Base-by-base conservation (phyloP, 768 basidiomycete species). In the Pisolithus albus region DNA sequence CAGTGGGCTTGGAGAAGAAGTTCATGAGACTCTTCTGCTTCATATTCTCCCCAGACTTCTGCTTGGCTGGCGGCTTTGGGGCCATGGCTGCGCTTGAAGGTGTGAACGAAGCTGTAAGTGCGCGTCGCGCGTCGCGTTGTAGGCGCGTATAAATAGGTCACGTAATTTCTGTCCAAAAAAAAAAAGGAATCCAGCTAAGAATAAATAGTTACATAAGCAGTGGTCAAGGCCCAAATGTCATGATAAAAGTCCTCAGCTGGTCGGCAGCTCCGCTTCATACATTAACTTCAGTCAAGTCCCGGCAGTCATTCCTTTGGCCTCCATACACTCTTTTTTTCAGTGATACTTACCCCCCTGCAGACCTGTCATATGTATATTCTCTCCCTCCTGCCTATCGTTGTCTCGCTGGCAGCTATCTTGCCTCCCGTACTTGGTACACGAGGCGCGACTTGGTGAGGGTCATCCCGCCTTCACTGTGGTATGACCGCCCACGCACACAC, bases 11-110 rank as follows among this genome's bases (percentile, higher is more conserved):
- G 70, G 60, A 68, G 55, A 89, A 86, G 68, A 80, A 90, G 4
- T 82, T 78, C 64, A 81, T 81, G 8, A 89, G 73, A 58, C 82
- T 87, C 61, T 87, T 88, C 64, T 89, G 88, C 57, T 84, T 87
- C 67, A 73, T 64, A 44, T 68, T 64, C 19, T 80, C 78, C 1
- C 64, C 59, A 8, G 72, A 69, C 2, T 62, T 49, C 56, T 74
- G 75, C 51, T 66, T 64, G 48, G 74, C 74, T 39, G 63, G 55
- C 6, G 38, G 52, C 43, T 55, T 65, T 28, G 52, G 56, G 0
- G 47, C 5, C 1, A 55, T 48, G 61, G 61, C 59, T 55, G 46
- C 34, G 18, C 23, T 11, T 10, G 34, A 36, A 19, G 34, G 6
- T 10, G 18, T 3, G 42, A 46, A 46, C 1, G 26, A 13, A 26